Base-by-base conservation (phyloP, 306 rosid species). In the Vigna reflexopilosa region DNA sequence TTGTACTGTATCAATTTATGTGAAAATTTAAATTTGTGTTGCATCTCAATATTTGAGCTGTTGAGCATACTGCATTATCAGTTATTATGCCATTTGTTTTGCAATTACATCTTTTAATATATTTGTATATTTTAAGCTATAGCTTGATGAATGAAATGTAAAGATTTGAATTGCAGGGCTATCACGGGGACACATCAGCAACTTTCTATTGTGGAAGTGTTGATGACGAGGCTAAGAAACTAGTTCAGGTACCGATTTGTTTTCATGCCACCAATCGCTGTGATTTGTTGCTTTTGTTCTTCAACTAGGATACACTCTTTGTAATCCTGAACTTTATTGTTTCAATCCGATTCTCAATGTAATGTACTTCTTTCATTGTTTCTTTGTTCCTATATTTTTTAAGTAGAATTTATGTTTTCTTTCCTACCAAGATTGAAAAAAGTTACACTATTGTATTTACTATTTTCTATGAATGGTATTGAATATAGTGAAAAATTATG, bases 131-230 rank as follows among this genome's bases (percentile, higher is more conserved):
- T 17, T 38, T 42, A 69, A 15, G 24, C 73, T 78, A 82, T 52
- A 38, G 38, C 48, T 55, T 78, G 58, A 56, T 32, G 56, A 73
- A 73, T 77, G 64, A 30, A 17, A 42, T 36, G 30, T n/a, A 55
- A 80, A 62, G 47, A 82, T 82, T 42, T 85, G 85, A 59, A 59
- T 80, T 81, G 65, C 79, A 95, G 99, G 98, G 97, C 30, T 87
- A 86, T 83, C 99, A 95, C 49, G 98, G 99, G 59, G 98, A 95
- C 77, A 93, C 98, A 44, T 91, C 97, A 30, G 85, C 89, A 71
- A 93, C 98, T 76, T 95, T 88, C 88, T 88, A 92, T 82, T 93
- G 98, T 58, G 98, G 98, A 72, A 86, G 93, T 76, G 98, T 88
- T 76, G 91, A 75, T 80, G 96, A 91, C 56, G 85, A 72, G 73